These are phyloP conservation scores for Aechmea fasciata DNA, from an alignment of 176 grass and related monocot genomes.

Conservation along the genomic window DNA sequence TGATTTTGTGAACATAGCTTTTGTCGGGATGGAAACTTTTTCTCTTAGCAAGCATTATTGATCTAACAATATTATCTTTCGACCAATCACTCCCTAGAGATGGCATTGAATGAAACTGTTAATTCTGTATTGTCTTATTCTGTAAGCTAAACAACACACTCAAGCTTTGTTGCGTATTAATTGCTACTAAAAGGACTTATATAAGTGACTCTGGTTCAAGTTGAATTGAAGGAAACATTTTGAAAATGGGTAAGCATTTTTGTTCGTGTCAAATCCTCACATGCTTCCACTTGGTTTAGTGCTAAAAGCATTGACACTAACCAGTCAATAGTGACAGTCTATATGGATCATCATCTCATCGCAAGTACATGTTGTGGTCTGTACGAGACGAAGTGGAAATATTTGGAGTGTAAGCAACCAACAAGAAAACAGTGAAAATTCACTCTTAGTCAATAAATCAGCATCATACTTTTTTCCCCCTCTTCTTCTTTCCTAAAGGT, in stretches of 20 bases:
- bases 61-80: not conserved
- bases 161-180: not conserved
- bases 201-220: not conserved
- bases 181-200: not conserved
- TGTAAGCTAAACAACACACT: not conserved
- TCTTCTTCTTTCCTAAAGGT: not conserved
- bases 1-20: not conserved
- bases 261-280: not conserved
- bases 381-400: not conserved
- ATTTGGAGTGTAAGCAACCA: not conserved
- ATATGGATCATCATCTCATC: constrained; percentile 10
- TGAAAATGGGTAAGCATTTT: not conserved
- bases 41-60: not conserved
- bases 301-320: not conserved
- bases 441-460: not conserved
- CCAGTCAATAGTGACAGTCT: not conserved
- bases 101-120: too few relatives aligned
- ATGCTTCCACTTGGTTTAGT: constrained; percentile 3
- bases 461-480: too few relatives aligned
- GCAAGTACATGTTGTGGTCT: constrained; percentile 3
- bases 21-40: not conserved
- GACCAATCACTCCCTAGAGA: not conserved
- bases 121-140: not conserved
- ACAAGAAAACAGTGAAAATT: not conserved
- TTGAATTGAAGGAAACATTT: not conserved